phyloP scores from a whole-genome alignment of 1,139 yeast genomes.

The Debaryomycetaceae sp. region DNA sequence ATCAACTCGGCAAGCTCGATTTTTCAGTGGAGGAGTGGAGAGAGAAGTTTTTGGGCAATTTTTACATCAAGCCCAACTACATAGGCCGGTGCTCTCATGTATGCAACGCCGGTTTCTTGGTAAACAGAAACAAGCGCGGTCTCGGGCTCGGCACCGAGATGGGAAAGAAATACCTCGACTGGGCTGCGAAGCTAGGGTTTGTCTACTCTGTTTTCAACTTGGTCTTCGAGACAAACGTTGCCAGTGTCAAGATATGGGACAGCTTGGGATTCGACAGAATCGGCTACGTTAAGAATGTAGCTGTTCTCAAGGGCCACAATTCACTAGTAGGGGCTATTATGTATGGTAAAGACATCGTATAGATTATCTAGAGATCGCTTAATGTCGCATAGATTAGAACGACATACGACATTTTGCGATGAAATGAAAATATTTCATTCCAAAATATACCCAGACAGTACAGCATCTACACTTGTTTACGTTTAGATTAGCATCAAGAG shows the following conservation, averaged over 20 bases:
- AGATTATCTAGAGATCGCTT: background rate
- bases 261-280: conserved; percentile 67
- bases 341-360: conserved; percentile 54
- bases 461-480: conserved; percentile 13
- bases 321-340: conserved; percentile 65
- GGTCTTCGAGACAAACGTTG: conserved; percentile 70
- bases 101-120: conserved; percentile 79
- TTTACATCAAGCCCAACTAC: conserved; percentile 77
- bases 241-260: conserved; percentile 73
- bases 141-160: conserved; percentile 57
- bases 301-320: conserved; percentile 55
- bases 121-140: conserved; percentile 54
- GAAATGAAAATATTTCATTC: conserved; percentile 14
- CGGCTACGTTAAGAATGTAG: conserved; percentile 67
- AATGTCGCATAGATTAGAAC: background rate
- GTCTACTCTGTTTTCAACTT: conserved; percentile 78
- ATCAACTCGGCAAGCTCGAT: conserved; percentile 9
- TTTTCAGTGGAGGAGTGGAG: conserved; percentile 31
- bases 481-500: background rate
- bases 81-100: conserved; percentile 72
- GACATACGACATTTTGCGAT: background rate
- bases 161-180: conserved; percentile 56
- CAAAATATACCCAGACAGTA: conserved; percentile 22
- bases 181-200: conserved; percentile 73
- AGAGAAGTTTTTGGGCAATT: conserved; percentile 55